Percentiles rank a stretch among this genome's conserved stretches.
phyloP scores from a whole-genome alignment of 768 basidiomycete genomes.

The Pisolithus albus region DNA sequence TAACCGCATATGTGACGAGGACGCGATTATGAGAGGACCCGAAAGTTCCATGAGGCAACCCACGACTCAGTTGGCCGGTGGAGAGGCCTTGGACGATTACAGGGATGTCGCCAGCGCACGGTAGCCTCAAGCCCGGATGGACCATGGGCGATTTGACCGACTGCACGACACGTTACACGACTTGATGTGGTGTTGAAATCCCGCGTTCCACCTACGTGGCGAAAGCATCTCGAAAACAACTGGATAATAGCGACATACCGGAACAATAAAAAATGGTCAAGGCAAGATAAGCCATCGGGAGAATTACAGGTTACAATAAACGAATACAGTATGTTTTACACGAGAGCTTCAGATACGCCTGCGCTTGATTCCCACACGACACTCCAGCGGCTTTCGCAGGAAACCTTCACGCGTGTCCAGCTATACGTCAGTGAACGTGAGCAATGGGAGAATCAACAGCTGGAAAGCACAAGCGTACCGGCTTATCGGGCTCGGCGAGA shows the following conservation, averaged over 20 bases:
- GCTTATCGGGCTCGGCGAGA: constrained; percentile 49
- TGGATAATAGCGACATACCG: too few relatives aligned
- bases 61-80: constrained; percentile 9
- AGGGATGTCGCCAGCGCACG: constrained; percentile 2
- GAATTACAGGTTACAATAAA: too few relatives aligned
- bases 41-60: constrained; percentile 11
- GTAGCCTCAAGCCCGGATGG: constrained; percentile 10
- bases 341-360: constrained; percentile 32
- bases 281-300: too few relatives aligned
- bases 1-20: neutral
- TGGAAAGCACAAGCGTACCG: constrained; percentile 34
- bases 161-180: too few relatives aligned
- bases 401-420: constrained; percentile 80
- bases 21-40: constrained; percentile 3
- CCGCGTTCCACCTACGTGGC: too few relatives aligned
- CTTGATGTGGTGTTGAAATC: too few relatives aligned
- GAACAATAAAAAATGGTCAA: too few relatives aligned
- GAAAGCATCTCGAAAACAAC: too few relatives aligned
- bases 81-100: neutral
- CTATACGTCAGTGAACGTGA: constrained; percentile 27
- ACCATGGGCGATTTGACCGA: neutral
- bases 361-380: constrained; percentile 65
- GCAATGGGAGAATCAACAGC: constrained; percentile 3
- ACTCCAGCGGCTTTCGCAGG: constrained; percentile 73
- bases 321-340: neutral